These are phyloP conservation scores for Fragaria ananassa DNA, from an alignment of 306 rosid species.

Conservation along the genomic window DNA sequence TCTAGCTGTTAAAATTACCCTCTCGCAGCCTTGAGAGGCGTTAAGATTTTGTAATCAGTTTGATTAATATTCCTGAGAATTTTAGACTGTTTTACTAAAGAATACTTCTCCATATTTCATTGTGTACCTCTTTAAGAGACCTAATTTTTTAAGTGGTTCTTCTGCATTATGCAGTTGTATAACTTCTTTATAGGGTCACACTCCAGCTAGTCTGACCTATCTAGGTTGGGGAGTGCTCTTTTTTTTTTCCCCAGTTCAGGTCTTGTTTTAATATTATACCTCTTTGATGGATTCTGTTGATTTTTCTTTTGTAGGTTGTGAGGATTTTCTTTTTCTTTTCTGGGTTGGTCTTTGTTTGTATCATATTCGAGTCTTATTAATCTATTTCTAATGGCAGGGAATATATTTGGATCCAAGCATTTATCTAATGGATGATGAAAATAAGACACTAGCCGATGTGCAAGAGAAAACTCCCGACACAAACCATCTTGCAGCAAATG, in stretches of 20 bases:
- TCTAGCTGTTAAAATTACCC: not conserved
- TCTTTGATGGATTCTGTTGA: not conserved
- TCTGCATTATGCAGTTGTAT: not conserved
- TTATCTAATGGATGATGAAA: constrained; percentile 88
- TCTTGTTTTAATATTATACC: not conserved
- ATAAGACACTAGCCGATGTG: constrained; percentile 43
- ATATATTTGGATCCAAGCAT: constrained; percentile 97
- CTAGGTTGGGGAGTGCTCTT: not conserved
- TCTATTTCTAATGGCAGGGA: constrained; percentile 52
- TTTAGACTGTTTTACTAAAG: not conserved
- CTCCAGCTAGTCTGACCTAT: not conserved
- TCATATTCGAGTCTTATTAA: constrained; percentile 8
- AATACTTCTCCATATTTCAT: not conserved
- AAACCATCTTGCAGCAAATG: constrained; percentile 38
- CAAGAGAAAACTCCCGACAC: constrained; percentile 43
- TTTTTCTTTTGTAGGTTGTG: not conserved
- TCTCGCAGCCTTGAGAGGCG: not conserved
- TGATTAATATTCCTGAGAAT: not conserved
- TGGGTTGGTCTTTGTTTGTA: constrained; percentile 3
- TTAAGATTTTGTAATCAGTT: not conserved
- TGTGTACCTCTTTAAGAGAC: not conserved
- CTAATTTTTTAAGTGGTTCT: not conserved
- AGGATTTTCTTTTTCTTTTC: not conserved
- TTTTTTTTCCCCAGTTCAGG: no score
- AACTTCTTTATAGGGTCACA: not conserved